Base-by-base conservation (phyloP, 257 asterid species). In the Solanum clarkiae region DNA sequence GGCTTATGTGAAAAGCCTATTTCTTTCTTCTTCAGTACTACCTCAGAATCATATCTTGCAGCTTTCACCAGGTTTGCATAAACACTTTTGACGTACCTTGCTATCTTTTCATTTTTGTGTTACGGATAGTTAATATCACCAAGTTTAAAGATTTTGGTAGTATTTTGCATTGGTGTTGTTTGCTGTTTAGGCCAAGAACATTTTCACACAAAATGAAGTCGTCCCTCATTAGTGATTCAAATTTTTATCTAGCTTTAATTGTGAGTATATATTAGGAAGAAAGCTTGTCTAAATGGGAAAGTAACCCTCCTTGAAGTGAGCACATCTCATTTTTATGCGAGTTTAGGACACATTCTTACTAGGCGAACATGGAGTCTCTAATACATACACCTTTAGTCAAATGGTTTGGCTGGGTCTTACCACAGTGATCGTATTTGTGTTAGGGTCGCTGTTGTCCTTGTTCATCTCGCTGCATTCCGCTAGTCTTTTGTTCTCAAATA, bases 1-100 rank as follows among this genome's bases (percentile, higher is more conserved):
- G 89, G 91, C 97, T 60, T 95, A 95, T 95, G 91, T 92, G 26
- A 96, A 91, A 88, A 95, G 97, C 75, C 80, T 94, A 2, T 80
- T 95, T 82, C 93, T 95, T 84, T 75, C 95, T 29, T 87, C 99
- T 84, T 86, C 92, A 63, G 68, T 89, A 79, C 97, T 94, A 83
- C 88, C 89, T 72, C 94, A 86, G 89, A 89, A 77, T 75, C 84
- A 60, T 84, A 63, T 84, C 53, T 42, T 93, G 87, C 92, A 75
- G 85, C 88, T 92, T 51, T 86, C 91, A 84, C 92, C 89, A 92
- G 99, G 99, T 96, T 84, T 86, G 62, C 47, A 59, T 0, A 51
- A 26, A 51, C 63, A 24, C 24, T 53, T 45, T 75, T 75, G 10
- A 26, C 12, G 8, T 24, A 49, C 44, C 60, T 24, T 51, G 82